Base-by-base conservation (phyloP, 768 basidiomycete genomes). In the Scleroderma bovista region DNA sequence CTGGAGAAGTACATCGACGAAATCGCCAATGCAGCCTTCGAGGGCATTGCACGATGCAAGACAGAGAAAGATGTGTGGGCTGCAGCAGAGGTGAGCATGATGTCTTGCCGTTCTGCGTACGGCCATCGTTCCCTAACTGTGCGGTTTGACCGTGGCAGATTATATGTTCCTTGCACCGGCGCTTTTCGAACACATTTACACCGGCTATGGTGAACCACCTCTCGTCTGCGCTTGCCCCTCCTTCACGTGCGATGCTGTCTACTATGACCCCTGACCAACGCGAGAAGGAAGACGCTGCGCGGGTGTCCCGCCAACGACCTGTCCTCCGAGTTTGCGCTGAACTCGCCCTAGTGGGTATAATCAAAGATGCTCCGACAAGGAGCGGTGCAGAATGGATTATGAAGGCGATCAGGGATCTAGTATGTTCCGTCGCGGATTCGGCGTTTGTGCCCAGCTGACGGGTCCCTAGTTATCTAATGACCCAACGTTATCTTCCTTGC, bases 1-100 rank as follows among this genome's bases (percentile, higher is more conserved):
- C 75, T 99, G 50, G 93, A 93, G 71, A 98, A 96, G 69, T 98
- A 99, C 64, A 76, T 94, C 43, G 94, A 96, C 61, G 96, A 99
- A 69, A 86, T 97, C 54, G 89, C 87, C 1, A 81, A 83, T 11
- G 94, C 93, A 7, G 75, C 86, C 1, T 72, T 90, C 2, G 96
- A 99, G 62, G 96, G 96, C 4, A 73, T 93, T 36, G 69, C 69
- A 9, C 80, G 87, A 55, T 95, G 93, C 67, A 96, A 93, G 72
- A 89, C 88, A 0, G 95, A 96, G 66, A 84, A 86, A 56, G 95
- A 99, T 58, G 78, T 91, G 17, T 88, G 88, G 84, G 84, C 84
- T 51, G 92, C 93, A 23, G 88, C 93, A 16, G 94, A 98, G 77
- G 96, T 95, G 53, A 57, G 74, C 53, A 60, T 58, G 19, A 13